A percentile compares a stretch with the other conserved stretches of the same genome.
Evolutionary conservation across 257 asterid species (phyloP).

Genomic region (Penstemon eatonii): DNA sequence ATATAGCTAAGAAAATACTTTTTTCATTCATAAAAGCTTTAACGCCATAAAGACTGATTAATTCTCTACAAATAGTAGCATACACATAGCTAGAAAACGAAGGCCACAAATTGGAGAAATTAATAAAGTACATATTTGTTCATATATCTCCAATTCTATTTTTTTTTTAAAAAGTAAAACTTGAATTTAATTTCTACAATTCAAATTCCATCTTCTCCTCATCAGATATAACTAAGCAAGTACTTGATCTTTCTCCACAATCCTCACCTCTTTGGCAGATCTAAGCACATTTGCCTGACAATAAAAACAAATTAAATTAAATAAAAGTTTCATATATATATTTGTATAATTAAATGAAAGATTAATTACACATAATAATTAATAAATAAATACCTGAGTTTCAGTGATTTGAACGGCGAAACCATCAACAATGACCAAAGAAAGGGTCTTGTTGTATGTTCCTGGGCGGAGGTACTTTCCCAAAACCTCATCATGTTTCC

Average conservation of each 20-base stretch:
- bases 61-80: no score
- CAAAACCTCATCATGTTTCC: conserved; percentile 75
- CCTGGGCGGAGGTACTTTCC: conserved; percentile 55
- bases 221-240: conserved; percentile 33
- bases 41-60: no score
- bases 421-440: conserved; percentile 81
- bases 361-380: not conserved
- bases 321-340: not conserved
- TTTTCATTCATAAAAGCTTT: no score
- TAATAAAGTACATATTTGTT: no score
- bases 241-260: conserved; percentile 89
- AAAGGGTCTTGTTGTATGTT: conserved; percentile 67
- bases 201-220: not conserved
- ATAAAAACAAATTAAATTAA: not conserved
- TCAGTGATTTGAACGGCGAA: conserved; percentile 80
- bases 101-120: no score
- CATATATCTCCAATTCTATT: no score
- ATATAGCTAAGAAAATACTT: no score
- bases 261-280: conserved; percentile 76
- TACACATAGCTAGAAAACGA: no score
- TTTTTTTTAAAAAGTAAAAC: no score
- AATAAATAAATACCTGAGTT: conserved; percentile 47
- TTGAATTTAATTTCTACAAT: no score
- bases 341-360: not conserved
- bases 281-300: conserved; percentile 72